phyloP scores from a whole-genome alignment of 805 yeast species.

The Candida sanyiensis region DNA sequence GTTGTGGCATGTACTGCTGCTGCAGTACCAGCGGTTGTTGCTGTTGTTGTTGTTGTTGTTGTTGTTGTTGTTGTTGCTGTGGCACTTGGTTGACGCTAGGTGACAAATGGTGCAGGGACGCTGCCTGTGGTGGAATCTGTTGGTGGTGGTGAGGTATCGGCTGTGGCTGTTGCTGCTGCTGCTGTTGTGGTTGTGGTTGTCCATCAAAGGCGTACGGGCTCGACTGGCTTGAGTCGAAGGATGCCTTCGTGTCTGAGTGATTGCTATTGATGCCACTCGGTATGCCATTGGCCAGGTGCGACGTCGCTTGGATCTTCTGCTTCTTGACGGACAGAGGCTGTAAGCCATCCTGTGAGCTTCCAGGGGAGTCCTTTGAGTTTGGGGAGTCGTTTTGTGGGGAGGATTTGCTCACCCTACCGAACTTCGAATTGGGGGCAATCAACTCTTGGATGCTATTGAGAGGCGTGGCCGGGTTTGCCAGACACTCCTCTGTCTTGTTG shows the following conservation, averaged over 20 bases:
- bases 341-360: slow-evolving; percentile 1
- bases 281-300: slow-evolving; percentile 1
- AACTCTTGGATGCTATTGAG: slow-evolving; percentile 20
- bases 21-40: slow-evolving; percentile 5
- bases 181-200: slow-evolving; percentile 1
- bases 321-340: neutral
- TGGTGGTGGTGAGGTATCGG: too few species aligned
- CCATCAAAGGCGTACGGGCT: slow-evolving; percentile 1
- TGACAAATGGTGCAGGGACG: neutral
- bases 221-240: neutral
- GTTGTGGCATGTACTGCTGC: slow-evolving; percentile 3
- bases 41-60: slow-evolving; percentile 8
- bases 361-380: too few species aligned
- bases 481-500: slow-evolving; percentile 22
- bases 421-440: slow-evolving; percentile 20
- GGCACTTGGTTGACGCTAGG: neutral
- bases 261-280: too few species aligned
- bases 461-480: slow-evolving; percentile 25
- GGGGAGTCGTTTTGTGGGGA: too few species aligned
- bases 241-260: neutral
- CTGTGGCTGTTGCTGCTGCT: slow-evolving; percentile 2
- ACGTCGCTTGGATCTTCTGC: slow-evolving; percentile 2
- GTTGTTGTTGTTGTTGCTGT: neutral
- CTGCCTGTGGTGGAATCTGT: neutral
- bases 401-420: slow-evolving; percentile 17